These are phyloP conservation scores for Trichosporon sp. DNA, from an alignment of 1,284 basidiomycete species.

Conservation along the genomic window DNA sequence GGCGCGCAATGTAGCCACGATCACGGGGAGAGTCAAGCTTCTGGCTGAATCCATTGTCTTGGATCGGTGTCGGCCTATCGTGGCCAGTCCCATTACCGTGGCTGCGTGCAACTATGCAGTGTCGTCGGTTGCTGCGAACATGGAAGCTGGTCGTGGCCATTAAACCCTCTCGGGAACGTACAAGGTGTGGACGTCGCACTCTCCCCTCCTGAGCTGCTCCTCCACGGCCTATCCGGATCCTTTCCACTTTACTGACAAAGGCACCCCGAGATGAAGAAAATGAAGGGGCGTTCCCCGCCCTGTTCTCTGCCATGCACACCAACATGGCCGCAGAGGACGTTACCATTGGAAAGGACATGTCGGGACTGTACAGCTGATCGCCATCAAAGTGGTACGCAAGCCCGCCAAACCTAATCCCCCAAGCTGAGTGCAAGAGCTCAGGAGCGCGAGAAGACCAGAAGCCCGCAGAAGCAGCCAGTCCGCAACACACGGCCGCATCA, in stretches of 20 bases:
- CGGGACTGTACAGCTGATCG: neutral
- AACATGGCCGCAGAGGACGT: neutral
- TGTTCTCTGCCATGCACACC: neutral
- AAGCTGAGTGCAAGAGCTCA: neutral
- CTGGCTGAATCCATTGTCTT: neutral
- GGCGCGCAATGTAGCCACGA: neutral
- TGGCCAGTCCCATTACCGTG: neutral
- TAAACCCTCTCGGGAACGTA: neutral
- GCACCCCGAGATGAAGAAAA: neutral
- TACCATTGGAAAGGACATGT: neutral
- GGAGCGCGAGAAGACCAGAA: neutral
- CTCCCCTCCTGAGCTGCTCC: neutral
- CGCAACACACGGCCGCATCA: no score
- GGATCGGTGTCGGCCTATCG: neutral
- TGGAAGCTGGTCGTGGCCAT: neutral
- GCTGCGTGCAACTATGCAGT: neutral
- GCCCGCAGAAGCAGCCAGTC: neutral
- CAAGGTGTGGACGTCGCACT: constrained; percentile 3
- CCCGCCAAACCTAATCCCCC: neutral
- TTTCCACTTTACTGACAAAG: neutral
- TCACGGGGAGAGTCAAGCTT: neutral
- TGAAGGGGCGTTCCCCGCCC: neutral
- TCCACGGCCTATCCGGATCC: neutral
- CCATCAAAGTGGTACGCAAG: neutral
- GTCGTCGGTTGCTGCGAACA: neutral